A percentile compares a stretch with the other conserved stretches of the same genome.
Conservation (phyloP, 2,329 filamentous ascomycete species). For the Gaeumannomyces tritici region DNA sequence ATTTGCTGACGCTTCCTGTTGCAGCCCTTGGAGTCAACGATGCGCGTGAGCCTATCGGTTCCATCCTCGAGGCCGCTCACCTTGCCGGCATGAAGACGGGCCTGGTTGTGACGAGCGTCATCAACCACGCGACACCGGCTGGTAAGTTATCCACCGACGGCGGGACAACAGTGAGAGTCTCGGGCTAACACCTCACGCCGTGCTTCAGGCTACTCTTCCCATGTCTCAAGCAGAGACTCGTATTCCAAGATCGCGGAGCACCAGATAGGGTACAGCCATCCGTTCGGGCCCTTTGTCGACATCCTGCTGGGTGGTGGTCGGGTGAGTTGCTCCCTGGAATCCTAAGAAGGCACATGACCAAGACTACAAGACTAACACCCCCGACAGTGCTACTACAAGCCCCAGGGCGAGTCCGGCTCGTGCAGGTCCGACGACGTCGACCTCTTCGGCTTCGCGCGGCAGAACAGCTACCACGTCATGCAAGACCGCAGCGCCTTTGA, state of each 20-base stretch:
- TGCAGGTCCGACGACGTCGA: conserved; percentile 26
- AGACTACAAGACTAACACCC: neutral
- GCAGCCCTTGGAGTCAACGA: conserved; percentile 20
- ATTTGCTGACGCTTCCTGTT: neutral
- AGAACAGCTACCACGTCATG: conserved; percentile 24
- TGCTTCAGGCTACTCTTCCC: conserved; percentile 22
- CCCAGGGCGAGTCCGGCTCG: conserved; percentile 21
- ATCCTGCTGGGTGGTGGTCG: conserved; percentile 28
- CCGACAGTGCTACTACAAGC: conserved; percentile 26
- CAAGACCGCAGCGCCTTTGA: conserved; percentile 25
- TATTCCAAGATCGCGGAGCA: conserved; percentile 27
- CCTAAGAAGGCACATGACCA: too few species aligned
- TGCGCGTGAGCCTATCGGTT: conserved; percentile 22
- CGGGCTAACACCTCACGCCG: neutral
- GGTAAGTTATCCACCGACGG: conserved; percentile 9
- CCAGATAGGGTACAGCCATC: conserved; percentile 26
- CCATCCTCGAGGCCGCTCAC: conserved; percentile 28
- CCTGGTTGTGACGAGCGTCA: conserved; percentile 29
- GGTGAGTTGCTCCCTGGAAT: neutral
- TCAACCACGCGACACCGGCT: conserved; percentile 24
- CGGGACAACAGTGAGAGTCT: neutral
- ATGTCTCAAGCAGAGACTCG: conserved; percentile 21
- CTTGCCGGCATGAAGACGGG: conserved; percentile 27
- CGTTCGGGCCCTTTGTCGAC: conserved; percentile 26
- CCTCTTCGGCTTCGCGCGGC: conserved; percentile 21